Base-by-base conservation (phyloP, 768 basidiomycete species). In the Macrolepiota fuliginosa region DNA sequence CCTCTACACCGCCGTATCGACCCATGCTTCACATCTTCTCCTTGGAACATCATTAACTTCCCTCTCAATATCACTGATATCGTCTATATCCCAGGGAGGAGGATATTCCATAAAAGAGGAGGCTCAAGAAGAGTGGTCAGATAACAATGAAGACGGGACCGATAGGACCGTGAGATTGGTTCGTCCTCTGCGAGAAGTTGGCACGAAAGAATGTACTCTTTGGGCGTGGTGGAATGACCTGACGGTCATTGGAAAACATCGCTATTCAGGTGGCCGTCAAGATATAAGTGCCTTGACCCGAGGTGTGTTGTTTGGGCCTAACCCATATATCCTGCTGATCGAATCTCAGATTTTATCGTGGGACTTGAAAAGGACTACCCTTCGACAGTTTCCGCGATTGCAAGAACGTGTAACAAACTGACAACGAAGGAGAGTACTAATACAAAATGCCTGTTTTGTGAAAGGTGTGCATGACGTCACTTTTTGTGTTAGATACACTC, bases 381-480 rank as follows among this genome's bases (percentile, higher is more conserved):
- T 3, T 91, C 92, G 0, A 94, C 92, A 0, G 92, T 94, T 11
- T 92, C 91, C 7, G 86, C 92, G 0, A 90, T 94, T 54, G 86
- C 86, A 24, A 83, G 89, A 37, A 94, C 92, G 1, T 91, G 90
- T 67, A 86, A 81, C 4, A 94, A 94, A 72, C 73, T 94, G 27
- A 80, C 85, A 9, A 85, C 92, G 0, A 92, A 89, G 69, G 74
- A 81, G 56, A 76, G 73, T 2, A 74, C 84, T 0, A 72, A 72
- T 7, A 78, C 76, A 0, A 68, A 65, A 6, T 94, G 92, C 68
- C 66, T 81, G 12, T 69, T 92, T 5, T 94, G 92, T 68, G 81
- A 85, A 67, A 79, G 90, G 90, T 89, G 54, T 37, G 76, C 57
- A 63, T 63, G 6, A 29, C 25, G 56, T 57, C 42, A 19, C 55